phyloP scores from a whole-genome alignment of 805 yeast genomes.

The Ogataea methylovora region DNA sequence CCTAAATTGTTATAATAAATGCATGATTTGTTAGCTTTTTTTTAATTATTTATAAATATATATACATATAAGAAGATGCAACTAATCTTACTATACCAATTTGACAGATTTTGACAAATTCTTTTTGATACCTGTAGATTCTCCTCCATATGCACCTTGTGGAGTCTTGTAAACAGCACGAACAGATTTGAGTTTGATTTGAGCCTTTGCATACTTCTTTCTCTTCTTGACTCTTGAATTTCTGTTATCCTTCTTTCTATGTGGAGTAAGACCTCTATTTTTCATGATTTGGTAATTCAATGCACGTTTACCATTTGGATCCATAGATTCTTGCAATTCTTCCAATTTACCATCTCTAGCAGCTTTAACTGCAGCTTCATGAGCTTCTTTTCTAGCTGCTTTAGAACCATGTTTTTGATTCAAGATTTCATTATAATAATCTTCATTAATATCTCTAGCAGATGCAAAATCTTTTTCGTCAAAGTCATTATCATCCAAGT shows the following conservation, averaged over 20 bases:
- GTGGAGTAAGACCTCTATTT: slow-evolving; percentile 93
- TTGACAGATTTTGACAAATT: slow-evolving; percentile 83
- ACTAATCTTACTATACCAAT: slow-evolving; percentile 32
- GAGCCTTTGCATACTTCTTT: slow-evolving; percentile 89
- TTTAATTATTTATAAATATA: too few relatives aligned
- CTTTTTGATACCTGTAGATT: slow-evolving; percentile 95
- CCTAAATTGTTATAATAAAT: too few relatives aligned
- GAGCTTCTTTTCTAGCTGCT: slow-evolving; percentile 52
- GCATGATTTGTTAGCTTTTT: too few relatives aligned
- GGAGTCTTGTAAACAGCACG: slow-evolving; percentile 80
- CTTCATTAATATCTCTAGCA: slow-evolving; percentile 36
- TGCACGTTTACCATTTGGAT: slow-evolving; percentile 86
- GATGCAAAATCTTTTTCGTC: slow-evolving; percentile 30
- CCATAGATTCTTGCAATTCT: slow-evolving; percentile 60
- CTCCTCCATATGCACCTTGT: slow-evolving; percentile 83
- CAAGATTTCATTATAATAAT: slow-evolving; percentile 52
- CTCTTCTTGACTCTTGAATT: slow-evolving; percentile 98
- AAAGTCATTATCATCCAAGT: slow-evolving; percentile 42
- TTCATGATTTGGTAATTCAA: slow-evolving; percentile 89
- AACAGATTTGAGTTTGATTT: slow-evolving; percentile 85
- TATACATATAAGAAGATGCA: neutral
- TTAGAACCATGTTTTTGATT: slow-evolving; percentile 40
- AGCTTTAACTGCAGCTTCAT: slow-evolving; percentile 64
- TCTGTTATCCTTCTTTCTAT: slow-evolving; percentile 87
- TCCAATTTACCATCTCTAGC: slow-evolving; percentile 79